Conservation (phyloP, 2,329 filamentous ascomycete species). For the Daldinia sp. region DNA sequence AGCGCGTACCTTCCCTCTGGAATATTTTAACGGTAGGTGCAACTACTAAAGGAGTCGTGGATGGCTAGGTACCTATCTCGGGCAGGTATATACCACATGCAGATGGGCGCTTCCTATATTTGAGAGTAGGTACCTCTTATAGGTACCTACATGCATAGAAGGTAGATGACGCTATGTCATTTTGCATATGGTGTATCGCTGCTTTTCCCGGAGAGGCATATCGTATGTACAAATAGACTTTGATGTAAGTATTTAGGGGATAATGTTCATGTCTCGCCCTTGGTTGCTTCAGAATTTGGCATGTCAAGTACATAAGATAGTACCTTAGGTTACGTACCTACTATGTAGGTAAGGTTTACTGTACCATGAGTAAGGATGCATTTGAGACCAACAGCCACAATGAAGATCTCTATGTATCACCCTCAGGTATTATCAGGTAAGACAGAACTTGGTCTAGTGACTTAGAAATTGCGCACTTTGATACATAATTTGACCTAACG, state of each 20-base stretch:
- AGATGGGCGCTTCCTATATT: too few relatives aligned
- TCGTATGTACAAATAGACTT: not conserved
- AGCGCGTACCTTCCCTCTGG: too few relatives aligned
- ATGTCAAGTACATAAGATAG: too few relatives aligned
- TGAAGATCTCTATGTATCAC: constrained; percentile 15
- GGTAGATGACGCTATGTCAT: not conserved
- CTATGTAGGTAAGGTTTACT: not conserved
- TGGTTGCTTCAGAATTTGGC: not conserved
- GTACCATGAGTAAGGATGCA: not conserved
- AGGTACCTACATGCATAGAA: too few relatives aligned
- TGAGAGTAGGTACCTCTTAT: too few relatives aligned
- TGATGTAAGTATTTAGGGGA: not conserved
- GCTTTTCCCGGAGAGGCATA: not conserved
- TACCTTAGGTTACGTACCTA: too few relatives aligned
- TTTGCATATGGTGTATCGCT: not conserved
- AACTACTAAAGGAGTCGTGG: too few relatives aligned
- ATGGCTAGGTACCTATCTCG: too few relatives aligned
- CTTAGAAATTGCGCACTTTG: not conserved
- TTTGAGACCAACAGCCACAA: constrained; percentile 7
- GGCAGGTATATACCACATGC: too few relatives aligned
- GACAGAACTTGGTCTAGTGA: not conserved
- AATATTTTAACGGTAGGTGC: too few relatives aligned
- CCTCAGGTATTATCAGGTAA: not conserved
- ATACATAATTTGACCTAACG: not conserved
- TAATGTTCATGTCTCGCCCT: too few relatives aligned